These are phyloP conservation scores for Sistotremastrum suecicum DNA, from an alignment of 768 basidiomycete species.

Conservation along the genomic window DNA sequence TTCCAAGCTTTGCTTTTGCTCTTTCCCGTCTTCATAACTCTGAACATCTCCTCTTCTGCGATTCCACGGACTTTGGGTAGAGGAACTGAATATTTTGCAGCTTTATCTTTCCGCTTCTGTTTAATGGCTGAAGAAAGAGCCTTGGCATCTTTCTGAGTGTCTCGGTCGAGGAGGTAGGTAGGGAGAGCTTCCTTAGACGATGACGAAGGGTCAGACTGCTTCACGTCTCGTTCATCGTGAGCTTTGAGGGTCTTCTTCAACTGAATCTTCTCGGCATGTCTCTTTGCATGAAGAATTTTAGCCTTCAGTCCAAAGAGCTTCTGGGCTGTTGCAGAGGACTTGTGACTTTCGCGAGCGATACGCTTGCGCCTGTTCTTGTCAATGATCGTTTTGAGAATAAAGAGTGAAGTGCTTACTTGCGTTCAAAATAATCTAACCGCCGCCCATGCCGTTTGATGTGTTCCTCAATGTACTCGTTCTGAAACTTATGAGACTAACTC, in stretches of 20 bases:
- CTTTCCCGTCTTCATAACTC: slow-evolving; percentile 96
- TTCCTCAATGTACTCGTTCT: slow-evolving; percentile 99
- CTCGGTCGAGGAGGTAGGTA: slow-evolving; percentile 90
- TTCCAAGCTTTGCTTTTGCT: slow-evolving; percentile 96
- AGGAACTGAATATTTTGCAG: slow-evolving; percentile 94
- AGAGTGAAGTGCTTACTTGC: slow-evolving; percentile 45
- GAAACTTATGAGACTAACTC: slow-evolving; percentile 8
- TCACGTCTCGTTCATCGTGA: slow-evolving; percentile 97
- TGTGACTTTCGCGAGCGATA: slow-evolving; percentile 65
- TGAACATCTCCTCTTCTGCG: slow-evolving; percentile 99
- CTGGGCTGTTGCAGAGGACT: slow-evolving; percentile 73
- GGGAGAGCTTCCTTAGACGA: slow-evolving; percentile 87
- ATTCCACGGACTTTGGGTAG: slow-evolving; percentile 95
- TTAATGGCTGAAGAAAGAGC: slow-evolving; percentile 92
- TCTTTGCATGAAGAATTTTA: slow-evolving; percentile 92
- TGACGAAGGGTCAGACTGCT: slow-evolving; percentile 74
- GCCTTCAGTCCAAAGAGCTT: slow-evolving; percentile 94
- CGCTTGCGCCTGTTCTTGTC: slow-evolving; percentile 51
- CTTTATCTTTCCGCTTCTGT: slow-evolving; percentile 97
- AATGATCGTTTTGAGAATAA: slow-evolving; percentile 2
- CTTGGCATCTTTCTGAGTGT: slow-evolving; percentile 97
- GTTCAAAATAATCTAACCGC: slow-evolving; percentile 90
- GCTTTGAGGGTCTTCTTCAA: slow-evolving; percentile 99
- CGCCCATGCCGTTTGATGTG: slow-evolving; percentile 95
- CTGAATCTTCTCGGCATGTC: slow-evolving; percentile 95